These are phyloP conservation scores for Phaseolus coccineus DNA, from an alignment of 331 rosid genomes.

Conservation along the genomic window DNA sequence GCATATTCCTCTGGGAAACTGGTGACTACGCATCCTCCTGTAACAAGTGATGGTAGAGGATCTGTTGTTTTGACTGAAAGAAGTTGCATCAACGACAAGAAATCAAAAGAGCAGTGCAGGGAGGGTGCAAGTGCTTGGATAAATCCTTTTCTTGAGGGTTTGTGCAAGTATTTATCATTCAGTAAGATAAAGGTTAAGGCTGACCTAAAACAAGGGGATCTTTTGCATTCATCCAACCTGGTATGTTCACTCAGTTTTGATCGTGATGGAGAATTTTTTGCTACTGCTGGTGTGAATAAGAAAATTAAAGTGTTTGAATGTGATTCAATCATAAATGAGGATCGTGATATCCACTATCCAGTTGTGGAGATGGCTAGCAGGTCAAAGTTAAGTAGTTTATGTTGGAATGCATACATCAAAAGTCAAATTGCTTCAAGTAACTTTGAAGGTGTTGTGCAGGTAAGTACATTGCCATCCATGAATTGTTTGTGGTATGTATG, in stretches of 20 bases:
- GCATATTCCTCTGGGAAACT: slow-evolving; percentile 59
- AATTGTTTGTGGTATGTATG: slow-evolving; percentile 35
- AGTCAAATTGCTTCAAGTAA: slow-evolving; percentile 98
- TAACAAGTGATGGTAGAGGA: slow-evolving; percentile 75
- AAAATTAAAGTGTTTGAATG: slow-evolving; percentile 93
- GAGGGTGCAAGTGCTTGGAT: slow-evolving; percentile 88
- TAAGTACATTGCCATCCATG: slow-evolving; percentile 44
- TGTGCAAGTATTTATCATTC: slow-evolving; percentile 93
- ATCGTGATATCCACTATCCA: slow-evolving; percentile 94
- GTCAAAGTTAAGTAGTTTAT: slow-evolving; percentile 90
- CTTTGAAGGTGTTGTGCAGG: slow-evolving; percentile 99
- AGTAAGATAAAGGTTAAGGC: slow-evolving; percentile 88
- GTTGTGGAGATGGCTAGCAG: slow-evolving; percentile 91
- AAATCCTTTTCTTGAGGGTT: slow-evolving; percentile 92
- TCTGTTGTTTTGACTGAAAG: slow-evolving; percentile 69
- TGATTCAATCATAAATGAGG: slow-evolving; percentile 77
- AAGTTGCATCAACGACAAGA: slow-evolving; percentile 70
- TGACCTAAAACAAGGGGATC: slow-evolving; percentile 97
- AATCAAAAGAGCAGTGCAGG: slow-evolving; percentile 60
- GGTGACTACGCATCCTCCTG: slow-evolving; percentile 57
- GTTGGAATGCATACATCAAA: slow-evolving; percentile 97
- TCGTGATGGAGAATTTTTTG: slow-evolving; percentile 94
- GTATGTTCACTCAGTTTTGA: slow-evolving; percentile 93
- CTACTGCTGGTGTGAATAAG: slow-evolving; percentile 96
- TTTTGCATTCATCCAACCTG: slow-evolving; percentile 89